These are phyloP conservation scores for Magnaporthales sp. DNA, from an alignment of 2,329 filamentous ascomycete genomes.

Conservation along the genomic window DNA sequence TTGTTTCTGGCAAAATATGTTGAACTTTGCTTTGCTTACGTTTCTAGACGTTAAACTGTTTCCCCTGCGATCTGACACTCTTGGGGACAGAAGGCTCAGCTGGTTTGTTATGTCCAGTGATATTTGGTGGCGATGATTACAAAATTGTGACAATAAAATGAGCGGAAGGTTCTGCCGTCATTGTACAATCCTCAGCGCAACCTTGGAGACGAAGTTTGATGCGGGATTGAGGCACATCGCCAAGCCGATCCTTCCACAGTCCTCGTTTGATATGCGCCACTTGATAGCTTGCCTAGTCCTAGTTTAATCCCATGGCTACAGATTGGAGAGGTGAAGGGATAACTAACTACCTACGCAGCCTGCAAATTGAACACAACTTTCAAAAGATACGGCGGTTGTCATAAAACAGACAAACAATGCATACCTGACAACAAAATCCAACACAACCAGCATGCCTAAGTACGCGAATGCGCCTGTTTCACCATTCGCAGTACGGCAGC, in stretches of 20 bases:
- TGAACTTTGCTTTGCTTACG: no score
- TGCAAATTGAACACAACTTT: no score
- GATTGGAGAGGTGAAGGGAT: not conserved
- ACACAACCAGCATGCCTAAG: no score
- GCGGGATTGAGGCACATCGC: not conserved
- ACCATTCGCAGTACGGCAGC: no score
- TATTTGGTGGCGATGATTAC: no score
- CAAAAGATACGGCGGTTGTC: not conserved
- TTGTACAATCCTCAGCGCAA: not conserved
- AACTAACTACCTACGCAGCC: no score
- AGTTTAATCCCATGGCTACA: not conserved
- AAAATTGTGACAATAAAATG: not conserved
- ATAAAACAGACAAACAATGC: not conserved
- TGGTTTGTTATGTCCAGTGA: no score
- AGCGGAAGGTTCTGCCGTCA: not conserved
- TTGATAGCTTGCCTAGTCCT: not conserved
- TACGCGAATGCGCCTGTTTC: no score
- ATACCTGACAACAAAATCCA: not conserved
- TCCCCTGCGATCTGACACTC: no score
- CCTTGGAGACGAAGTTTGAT: not conserved
- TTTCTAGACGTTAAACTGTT: no score
- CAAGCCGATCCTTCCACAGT: not conserved
- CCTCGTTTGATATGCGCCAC: not conserved
- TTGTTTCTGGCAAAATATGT: no score
- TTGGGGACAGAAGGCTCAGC: no score